Evolutionary conservation across 345 rosid species (phyloP).

Genomic region (Psidium friedrichsthalianum): DNA sequence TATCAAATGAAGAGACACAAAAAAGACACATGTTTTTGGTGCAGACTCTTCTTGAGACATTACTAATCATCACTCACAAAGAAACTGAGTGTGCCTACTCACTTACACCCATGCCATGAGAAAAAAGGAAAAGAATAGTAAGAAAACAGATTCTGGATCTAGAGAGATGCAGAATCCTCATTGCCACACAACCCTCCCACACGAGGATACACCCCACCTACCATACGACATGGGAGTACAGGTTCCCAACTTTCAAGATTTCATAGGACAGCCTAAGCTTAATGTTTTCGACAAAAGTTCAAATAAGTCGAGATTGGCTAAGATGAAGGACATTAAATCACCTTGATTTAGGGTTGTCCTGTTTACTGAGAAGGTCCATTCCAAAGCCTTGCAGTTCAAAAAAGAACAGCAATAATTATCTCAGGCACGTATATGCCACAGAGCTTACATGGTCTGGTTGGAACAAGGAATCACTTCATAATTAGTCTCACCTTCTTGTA

Average conservation of each 20-base stretch:
- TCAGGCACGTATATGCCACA: background rate
- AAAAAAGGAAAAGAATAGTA: background rate
- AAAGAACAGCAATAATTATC: background rate
- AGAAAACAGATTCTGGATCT: background rate
- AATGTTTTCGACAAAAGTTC: background rate
- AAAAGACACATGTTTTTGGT: background rate
- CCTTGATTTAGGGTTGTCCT: constrained; percentile 94
- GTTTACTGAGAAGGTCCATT: constrained; percentile 86
- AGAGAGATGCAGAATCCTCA: background rate
- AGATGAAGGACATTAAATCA: constrained; percentile 7
- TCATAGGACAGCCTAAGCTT: background rate
- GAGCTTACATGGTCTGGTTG: background rate
- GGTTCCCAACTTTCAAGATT: background rate
- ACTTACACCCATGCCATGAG: background rate
- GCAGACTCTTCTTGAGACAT: background rate
- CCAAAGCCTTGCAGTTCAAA: constrained; percentile 55
- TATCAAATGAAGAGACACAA: background rate
- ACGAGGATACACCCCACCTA: background rate
- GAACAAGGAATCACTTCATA: background rate
- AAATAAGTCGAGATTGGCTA: background rate
- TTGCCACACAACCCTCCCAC: background rate
- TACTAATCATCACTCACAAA: background rate
- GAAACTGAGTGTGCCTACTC: background rate
- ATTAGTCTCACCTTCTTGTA: constrained; percentile 61
- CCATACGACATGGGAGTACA: background rate